Evolutionary conservation across 2,329 filamentous ascomycete species (phyloP), one percentile per base, ranked within the genome.

Genomic region (Eutypa lata): DNA sequence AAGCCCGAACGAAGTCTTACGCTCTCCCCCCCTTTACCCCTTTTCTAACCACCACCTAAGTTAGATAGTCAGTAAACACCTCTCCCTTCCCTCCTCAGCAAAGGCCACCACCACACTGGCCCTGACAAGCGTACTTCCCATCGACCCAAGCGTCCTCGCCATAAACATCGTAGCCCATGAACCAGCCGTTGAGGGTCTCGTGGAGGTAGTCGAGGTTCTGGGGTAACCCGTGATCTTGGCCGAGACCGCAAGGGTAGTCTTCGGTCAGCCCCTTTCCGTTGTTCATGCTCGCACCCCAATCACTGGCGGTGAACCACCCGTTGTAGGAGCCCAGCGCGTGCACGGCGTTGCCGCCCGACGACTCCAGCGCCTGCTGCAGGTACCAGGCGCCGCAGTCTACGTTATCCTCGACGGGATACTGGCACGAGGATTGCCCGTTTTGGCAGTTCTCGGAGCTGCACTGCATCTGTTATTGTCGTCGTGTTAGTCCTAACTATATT

Each of bases 161-260:
- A 49, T 70, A 66, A 18, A 67, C 63, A 53, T 72, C 63, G 51
- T 66, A 52, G 2, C 69, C 68, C 55, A 66, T 60, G 52, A 71
- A 67, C 68, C 68, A 71, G 7, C 69, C 67, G 55, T 72, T 71
- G 42, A 72, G 53, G 11, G 63, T 63, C 60, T 71, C 61, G 37
- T 71, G 69, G 46, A 72, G 46, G 49, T 70, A 71, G 57, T 71
- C 64, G 48, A 72, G 52, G 50, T 70, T 71, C 60, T 70, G 68
- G 5, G 68, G 70, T 13, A 54, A 49, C 1, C 68, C 68, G 49
- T 68, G 61, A 1, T 49, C 48, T 53, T 55, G 52, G 10, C 68
- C 69, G n/a, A 7, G 11, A 16, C 51, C 51, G 26, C 51, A 53
- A 21, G 51, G 51, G 40, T 53, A 53, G 51, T 53, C 51, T 10